Percentiles rank a stretch among this genome's conserved stretches.
These are phyloP conservation scores for Solanum commersonii DNA, from an alignment of 257 asterid species.

Conservation along the genomic window DNA sequence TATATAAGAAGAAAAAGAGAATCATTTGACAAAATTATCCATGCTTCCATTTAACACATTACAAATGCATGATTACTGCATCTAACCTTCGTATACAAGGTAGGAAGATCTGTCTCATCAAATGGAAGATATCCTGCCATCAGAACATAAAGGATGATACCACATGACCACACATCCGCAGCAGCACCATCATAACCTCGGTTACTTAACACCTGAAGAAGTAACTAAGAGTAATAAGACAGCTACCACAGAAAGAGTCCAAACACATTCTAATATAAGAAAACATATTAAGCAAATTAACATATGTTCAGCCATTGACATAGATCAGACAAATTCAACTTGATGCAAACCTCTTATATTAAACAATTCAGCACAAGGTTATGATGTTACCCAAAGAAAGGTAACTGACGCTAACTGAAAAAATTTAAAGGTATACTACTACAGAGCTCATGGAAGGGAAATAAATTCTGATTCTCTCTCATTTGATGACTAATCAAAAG, in stretches of 20 bases:
- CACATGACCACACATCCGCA: slow-evolving; percentile 97
- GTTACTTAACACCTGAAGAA: slow-evolving; percentile 58
- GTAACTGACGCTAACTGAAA: too few species aligned
- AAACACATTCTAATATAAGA: neutral
- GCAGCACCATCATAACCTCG: slow-evolving; percentile 96
- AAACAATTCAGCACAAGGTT: too few species aligned
- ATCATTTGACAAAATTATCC: neutral
- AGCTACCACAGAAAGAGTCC: neutral
- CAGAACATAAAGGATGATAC: slow-evolving; percentile 80
- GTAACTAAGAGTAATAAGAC: neutral
- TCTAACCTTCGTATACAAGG: slow-evolving; percentile 64
- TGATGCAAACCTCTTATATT: too few species aligned
- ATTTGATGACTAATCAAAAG: neutral
- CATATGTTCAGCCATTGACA: too few species aligned
- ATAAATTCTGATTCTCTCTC: neutral
- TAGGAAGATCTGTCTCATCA: slow-evolving; percentile 61
- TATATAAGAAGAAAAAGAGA: neutral
- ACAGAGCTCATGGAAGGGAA: neutral
- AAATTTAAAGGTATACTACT: neutral
- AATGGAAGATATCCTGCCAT: slow-evolving; percentile 92
- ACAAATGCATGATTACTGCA: neutral
- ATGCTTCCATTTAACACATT: neutral
- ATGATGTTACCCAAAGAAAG: too few species aligned
- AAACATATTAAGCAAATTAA: too few species aligned
- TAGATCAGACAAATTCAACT: too few species aligned